Evolutionary conservation across 2,329 filamentous ascomycete species (phyloP), one percentile per base, ranked within the genome.

Genomic region (Colletotrichum musae): DNA sequence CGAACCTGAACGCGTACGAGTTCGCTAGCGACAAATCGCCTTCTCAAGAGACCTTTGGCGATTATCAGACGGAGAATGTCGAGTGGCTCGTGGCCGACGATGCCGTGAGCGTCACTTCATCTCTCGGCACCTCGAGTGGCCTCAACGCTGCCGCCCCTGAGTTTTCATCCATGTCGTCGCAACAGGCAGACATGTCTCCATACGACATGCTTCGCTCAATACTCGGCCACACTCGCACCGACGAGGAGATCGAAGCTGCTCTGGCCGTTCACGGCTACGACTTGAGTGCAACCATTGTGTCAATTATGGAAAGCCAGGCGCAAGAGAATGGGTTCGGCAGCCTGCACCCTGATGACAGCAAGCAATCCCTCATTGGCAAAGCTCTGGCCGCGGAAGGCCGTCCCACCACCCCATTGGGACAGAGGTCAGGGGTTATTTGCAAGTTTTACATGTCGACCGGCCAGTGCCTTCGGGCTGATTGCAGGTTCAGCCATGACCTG

Each of bases 141-240:
- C 86, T 95, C 70, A 95, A 94, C 76, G 92, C 91, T 51, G 92
- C 92, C 15, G 94, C 94, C 5, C 92, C 95, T 26, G 94, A 98
- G 79, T 98, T 89, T 74, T 86, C 88, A 1, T 84, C 82, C 71
- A 79, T 83, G 77, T 84, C 87, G 39, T 82, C 87, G 58, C 89
- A 92, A 77, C 92, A 93, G 76, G 89, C 90, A 65, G 95, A 98
- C 77, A 98, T 99, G 95, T 97, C 94, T 68, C 95, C 96, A 0
- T 97, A 98, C 81, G 96, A 99, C 78, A 98, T 99, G 89, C 87
- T 99, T 64, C 93, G 96, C 71, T 98, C 95, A 6, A 97, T 99
- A 48, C 86, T 99, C 28, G 94, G 95, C 56, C 94, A 96, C 74
- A 91, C 94, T 63, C 92, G 93, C 76, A 92, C 94, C 2, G 95